Evolutionary conservation across 306 rosid genomes (phyloP).

Genomic region (Vicia sativa): DNA sequence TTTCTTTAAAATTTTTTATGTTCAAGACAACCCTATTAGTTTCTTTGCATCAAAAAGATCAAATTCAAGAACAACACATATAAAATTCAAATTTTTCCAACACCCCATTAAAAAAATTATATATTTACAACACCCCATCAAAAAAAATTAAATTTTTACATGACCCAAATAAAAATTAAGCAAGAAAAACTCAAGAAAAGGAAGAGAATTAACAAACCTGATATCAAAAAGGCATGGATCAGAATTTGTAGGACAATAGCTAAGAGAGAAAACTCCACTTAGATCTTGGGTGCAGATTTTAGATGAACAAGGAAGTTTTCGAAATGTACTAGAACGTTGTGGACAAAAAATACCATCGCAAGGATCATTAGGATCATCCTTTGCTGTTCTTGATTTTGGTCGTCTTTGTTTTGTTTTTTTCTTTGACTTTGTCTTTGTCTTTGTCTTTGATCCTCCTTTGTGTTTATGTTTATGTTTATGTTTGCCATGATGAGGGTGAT

Average conservation of each 20-base stretch:
- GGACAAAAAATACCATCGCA: slow-evolving; percentile 48
- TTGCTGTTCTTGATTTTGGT: not conserved
- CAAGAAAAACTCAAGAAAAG: not conserved
- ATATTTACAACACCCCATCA: not conserved
- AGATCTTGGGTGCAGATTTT: slow-evolving; percentile 50
- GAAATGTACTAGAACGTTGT: slow-evolving; percentile 52
- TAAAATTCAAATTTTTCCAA: not conserved
- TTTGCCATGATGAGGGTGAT: not conserved
- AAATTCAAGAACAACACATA: slow-evolving; percentile 12
- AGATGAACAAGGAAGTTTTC: slow-evolving; percentile 50
- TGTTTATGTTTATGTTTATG: slow-evolving; percentile 2
- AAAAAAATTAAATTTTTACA: too few relatives aligned
- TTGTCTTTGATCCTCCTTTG: not conserved
- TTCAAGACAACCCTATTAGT: slow-evolving; percentile 35
- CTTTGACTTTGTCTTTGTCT: too few relatives aligned
- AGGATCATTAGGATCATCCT: not conserved
- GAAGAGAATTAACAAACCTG: slow-evolving; percentile 44
- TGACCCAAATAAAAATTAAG: not conserved
- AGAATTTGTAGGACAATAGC: slow-evolving; percentile 47
- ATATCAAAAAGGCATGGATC: slow-evolving; percentile 70
- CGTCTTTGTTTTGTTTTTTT: not conserved
- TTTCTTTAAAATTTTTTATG: not conserved
- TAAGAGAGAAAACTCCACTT: slow-evolving; percentile 46
- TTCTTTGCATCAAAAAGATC: not conserved
- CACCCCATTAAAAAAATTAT: not conserved